Evolutionary conservation across 1,139 yeast species (phyloP).

Genomic region (Groenewaldozyma sp.): DNA sequence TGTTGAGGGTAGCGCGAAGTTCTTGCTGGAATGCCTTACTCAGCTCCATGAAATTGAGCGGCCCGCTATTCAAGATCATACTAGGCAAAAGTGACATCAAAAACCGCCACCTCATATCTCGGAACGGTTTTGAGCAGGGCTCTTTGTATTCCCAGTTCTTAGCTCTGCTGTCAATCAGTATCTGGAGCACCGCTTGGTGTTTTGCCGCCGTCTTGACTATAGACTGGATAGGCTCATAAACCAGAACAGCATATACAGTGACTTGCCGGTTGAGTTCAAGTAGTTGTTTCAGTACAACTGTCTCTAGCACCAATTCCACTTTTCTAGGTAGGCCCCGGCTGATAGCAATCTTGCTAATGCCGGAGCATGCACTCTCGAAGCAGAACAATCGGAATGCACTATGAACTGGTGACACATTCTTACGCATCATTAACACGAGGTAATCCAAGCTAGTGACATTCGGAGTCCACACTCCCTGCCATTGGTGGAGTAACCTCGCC

Average conservation of each 20-base stretch:
- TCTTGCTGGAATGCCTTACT: too few relatives aligned
- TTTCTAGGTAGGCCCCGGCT: not conserved
- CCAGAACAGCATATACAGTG: not conserved
- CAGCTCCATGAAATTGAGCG: not conserved
- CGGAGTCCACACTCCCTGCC: not conserved
- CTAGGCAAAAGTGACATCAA: not conserved
- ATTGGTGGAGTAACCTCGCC: not conserved
- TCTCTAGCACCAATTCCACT: not conserved
- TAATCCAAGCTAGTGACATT: not conserved
- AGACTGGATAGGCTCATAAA: not conserved
- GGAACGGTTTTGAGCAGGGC: not conserved
- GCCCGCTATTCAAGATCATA: not conserved
- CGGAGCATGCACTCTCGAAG: not conserved
- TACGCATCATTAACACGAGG: not conserved
- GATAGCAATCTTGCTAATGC: not conserved
- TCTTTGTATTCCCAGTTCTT: not conserved
- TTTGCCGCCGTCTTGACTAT: not conserved
- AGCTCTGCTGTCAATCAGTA: not conserved
- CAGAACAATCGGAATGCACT: not conserved
- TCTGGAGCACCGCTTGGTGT: not conserved
- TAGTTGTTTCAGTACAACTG: not conserved
- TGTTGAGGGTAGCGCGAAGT: too few relatives aligned
- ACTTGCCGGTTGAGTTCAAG: not conserved
- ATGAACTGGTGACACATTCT: too few relatives aligned
- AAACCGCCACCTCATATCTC: not conserved